phyloP scores from a whole-genome alignment of 2,329 filamentous ascomycete species.

The Aspergillus tanneri region DNA sequence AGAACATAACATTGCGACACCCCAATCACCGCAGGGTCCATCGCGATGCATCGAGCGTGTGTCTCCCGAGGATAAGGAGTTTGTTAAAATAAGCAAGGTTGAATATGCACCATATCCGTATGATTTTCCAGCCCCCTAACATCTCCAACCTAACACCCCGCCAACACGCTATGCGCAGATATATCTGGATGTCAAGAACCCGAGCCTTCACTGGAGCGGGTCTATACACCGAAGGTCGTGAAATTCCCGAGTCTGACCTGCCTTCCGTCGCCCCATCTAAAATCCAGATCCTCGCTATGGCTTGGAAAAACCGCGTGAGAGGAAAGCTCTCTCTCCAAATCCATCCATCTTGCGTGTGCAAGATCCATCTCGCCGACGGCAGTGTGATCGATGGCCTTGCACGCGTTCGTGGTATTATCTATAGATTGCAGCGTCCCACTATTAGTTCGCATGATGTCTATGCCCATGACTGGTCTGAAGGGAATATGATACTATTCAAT shows the following conservation, averaged over 20 bases:
- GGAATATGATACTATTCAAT: conserved; percentile 75
- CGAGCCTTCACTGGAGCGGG: conserved; percentile 69
- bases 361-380: conserved; percentile 66
- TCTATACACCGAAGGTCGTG: conserved; percentile 64
- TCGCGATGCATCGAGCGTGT: conserved; percentile 63
- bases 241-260: conserved; percentile 60
- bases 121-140: background rate
- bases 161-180: conserved; percentile 19
- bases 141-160: too few relatives aligned
- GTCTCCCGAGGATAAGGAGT: conserved; percentile 63
- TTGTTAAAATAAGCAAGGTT: conserved; percentile 64
- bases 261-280: conserved; percentile 65
- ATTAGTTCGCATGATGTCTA: conserved; percentile 70
- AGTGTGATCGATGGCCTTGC: conserved; percentile 66
- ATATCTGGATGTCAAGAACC: conserved; percentile 75
- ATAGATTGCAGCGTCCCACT: conserved; percentile 68
- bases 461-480: conserved; percentile 73
- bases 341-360: conserved; percentile 69
- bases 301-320: conserved; percentile 73
- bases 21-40: conserved; percentile 79
- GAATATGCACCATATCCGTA: conserved; percentile 76
- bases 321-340: conserved; percentile 69
- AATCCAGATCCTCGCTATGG: conserved; percentile 72
- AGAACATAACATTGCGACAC: conserved; percentile 67
- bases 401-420: conserved; percentile 67